These are phyloP conservation scores for Alternaria solani DNA, from an alignment of 2,329 filamentous ascomycete genomes.

Conservation along the genomic window DNA sequence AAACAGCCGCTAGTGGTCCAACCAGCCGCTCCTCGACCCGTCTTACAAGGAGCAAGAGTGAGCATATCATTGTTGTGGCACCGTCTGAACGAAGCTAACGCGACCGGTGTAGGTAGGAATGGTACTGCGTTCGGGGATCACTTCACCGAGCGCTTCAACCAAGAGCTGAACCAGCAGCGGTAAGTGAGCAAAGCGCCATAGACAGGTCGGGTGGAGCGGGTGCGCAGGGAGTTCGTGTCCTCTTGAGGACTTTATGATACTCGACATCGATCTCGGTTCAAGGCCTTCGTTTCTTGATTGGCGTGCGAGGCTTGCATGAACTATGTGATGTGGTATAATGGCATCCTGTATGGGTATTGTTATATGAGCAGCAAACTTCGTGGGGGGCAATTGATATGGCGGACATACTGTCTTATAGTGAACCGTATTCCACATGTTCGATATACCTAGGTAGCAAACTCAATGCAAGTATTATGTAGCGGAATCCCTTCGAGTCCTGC, in stretches of 20 bases:
- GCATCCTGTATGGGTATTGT: not conserved
- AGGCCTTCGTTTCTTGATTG: not conserved
- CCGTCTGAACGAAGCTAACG: not conserved
- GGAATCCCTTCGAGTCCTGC: not conserved
- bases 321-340: not conserved
- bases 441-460: conserved; percentile 2
- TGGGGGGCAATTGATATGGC: not conserved
- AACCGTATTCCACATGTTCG: not conserved
- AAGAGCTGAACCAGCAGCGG: conserved; percentile 9
- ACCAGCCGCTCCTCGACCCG: conserved; percentile 8
- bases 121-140: conserved; percentile 5
- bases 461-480: not conserved
- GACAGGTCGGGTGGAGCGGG: not conserved
- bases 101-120: conserved; percentile 9
- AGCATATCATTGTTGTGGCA: not conserved
- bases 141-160: conserved; percentile 15
- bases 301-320: not conserved
- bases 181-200: not conserved
- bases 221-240: not conserved
- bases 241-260: not conserved
- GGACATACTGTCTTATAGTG: not conserved
- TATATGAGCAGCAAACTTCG: not conserved
- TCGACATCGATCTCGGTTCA: not conserved
- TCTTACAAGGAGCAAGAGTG: conserved; percentile 17
- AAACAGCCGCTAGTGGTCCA: not conserved